Base-by-base conservation (phyloP, 352 stramenopile genomes). In the Pythium angustatum region DNA sequence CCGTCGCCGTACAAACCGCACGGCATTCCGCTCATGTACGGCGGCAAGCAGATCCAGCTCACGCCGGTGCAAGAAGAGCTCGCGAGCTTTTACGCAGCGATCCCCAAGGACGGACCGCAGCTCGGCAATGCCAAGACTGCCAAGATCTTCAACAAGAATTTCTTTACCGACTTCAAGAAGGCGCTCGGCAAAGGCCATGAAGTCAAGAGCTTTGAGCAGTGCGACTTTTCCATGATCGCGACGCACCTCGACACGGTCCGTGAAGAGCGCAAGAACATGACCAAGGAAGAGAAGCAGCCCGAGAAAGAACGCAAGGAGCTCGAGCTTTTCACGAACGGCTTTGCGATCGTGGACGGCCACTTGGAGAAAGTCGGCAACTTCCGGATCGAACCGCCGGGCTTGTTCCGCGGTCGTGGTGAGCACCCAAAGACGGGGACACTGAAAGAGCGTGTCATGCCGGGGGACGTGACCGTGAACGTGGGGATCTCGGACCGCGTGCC, bases 121-220 rank as follows among this genome's bases (percentile, higher is more conserved):
- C 81, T 99, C 7, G 93, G 96, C 26, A 98, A 98, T 66, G 81
- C 89, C 7, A 98, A 98, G 70, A 99, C 94, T 3, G 93, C 89
- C 61, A 91, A 96, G 72, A 99, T 99, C 22, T 99, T 99, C 74
- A 98, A 98, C 69, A 98, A 98, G 59, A 99, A 99, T 73, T 99
- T 99, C 72, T 99, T 99, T 64, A 77, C 80, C 2, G 97, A 96
- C 64, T 97, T 98, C 51, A 88, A 87, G 45, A 81, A 90, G 34
- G 73, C 93, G 15, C 75, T 99, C 10, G 96, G 96, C n/a, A 97
- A 93, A 43, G 77, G 77, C 10, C 96, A 99, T 72, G 77, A 91
- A 10, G 91, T 99, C 55, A 98, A 98, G 65, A 79, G 77, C 17
- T 98, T 99, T 65, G 87, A 98, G n/a, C 93, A 96, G 49, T 99